A percentile compares a stretch with the other conserved stretches of the same genome.
Evolutionary conservation across 2,329 filamentous ascomycete species (phyloP).

Genomic region (Aspergillus ibericus): DNA sequence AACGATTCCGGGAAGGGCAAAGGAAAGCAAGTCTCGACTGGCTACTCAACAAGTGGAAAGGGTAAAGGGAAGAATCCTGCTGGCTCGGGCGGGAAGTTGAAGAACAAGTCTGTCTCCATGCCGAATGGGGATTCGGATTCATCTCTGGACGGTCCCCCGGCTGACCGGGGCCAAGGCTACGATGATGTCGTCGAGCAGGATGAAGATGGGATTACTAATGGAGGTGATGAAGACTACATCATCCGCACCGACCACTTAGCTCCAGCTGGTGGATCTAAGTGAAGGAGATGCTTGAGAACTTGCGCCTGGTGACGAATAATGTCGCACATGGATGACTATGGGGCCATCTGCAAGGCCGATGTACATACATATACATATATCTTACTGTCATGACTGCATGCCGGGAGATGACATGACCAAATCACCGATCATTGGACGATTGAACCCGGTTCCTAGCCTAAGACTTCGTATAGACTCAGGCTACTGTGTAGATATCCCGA

Average conservation of each 20-base stretch:
- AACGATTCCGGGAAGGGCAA: constrained; percentile 33
- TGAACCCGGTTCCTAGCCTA: too few species aligned
- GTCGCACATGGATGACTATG: not conserved
- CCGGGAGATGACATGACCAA: not conserved
- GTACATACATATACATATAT: not conserved
- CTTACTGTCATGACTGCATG: not conserved
- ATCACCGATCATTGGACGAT: too few species aligned
- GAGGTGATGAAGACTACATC: constrained; percentile 41
- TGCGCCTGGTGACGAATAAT: not conserved
- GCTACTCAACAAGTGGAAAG: constrained; percentile 32
- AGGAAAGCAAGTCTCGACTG: constrained; percentile 33
- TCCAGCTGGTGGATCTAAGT: constrained; percentile 12
- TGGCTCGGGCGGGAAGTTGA: constrained; percentile 34
- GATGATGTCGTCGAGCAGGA: constrained; percentile 27
- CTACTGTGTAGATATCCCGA: too few species aligned
- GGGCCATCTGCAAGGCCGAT: not conserved
- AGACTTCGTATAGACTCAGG: too few species aligned
- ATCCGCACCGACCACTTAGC: constrained; percentile 40
- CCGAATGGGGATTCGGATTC: constrained; percentile 36
- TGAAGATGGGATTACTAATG: constrained; percentile 25
- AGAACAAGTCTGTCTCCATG: constrained; percentile 37
- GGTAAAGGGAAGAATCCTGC: constrained; percentile 22
- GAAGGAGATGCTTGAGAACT: not conserved
- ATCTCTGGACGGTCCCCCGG: constrained; percentile 26
- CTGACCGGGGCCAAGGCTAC: constrained; percentile 10